Percentiles rank a stretch among this genome's conserved stretches.
Evolutionary conservation across 805 yeast genomes (phyloP).

Genomic region (Monosporozyma aerobia): DNA sequence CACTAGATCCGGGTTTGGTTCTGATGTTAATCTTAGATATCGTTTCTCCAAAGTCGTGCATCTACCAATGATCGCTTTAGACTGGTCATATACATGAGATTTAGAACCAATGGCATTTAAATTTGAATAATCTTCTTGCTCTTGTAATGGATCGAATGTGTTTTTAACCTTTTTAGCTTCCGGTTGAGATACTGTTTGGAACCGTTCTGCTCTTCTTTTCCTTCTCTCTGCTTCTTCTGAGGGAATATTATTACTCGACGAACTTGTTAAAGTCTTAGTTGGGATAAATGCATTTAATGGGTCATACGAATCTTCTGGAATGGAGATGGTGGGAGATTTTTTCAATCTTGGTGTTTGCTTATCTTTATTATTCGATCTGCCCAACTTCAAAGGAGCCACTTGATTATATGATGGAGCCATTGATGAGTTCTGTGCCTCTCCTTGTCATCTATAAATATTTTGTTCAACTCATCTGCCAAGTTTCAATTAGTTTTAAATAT

Average conservation of each 20-base stretch:
- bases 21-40: conserved; percentile 80
- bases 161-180: conserved; percentile 1
- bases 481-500: background rate
- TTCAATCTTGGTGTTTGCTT: background rate
- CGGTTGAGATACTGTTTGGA: conserved; percentile 16
- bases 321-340: background rate
- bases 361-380: conserved; percentile 7
- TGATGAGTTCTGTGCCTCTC: background rate
- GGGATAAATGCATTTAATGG: background rate
- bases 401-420: conserved; percentile 14
- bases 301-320: background rate
- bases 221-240: conserved; percentile 22
- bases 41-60: conserved; percentile 61
- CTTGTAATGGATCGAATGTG: conserved; percentile 8
- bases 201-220: conserved; percentile 31
- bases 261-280: background rate
- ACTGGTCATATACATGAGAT: conserved; percentile 26
- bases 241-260: background rate
- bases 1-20: conserved; percentile 76
- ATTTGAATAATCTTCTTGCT: conserved; percentile 19
- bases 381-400: conserved; percentile 20
- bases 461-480: background rate
- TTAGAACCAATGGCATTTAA: conserved; percentile 25
- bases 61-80: conserved; percentile 48
- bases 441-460: background rate